Conservation (phyloP, 306 rosid species). For the Lathyrus oleraceus region DNA sequence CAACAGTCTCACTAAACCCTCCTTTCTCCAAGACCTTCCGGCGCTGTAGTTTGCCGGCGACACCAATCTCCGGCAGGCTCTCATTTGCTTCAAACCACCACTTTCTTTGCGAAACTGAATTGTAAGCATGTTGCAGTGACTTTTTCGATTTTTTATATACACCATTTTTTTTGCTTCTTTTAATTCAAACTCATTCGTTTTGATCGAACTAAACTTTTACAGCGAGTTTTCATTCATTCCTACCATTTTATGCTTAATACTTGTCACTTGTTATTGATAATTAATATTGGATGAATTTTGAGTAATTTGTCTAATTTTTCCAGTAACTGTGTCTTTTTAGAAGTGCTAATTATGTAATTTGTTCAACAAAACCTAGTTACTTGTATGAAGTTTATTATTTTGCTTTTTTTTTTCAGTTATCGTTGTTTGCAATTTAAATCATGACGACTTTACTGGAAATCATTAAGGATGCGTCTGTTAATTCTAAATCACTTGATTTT, state of each 20-base stretch:
- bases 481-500: constrained; percentile 38
- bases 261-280: neutral
- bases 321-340: neutral
- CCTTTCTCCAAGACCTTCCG: neutral
- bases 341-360: neutral
- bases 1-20: neutral
- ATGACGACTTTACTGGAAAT: constrained; percentile 81
- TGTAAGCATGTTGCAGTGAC: neutral
- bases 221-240: neutral
- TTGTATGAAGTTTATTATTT: constrained; percentile 4
- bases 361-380: neutral
- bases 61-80: neutral
- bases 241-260: neutral
- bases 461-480: constrained; percentile 51
- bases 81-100: neutral
- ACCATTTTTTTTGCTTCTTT: neutral
- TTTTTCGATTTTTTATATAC: neutral
- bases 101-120: neutral
- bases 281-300: neutral
- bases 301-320: neutral
- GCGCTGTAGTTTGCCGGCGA: neutral
- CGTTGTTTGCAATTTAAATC: constrained; percentile 17
- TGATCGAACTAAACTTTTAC: neutral
- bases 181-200: neutral
- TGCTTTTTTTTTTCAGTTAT: constrained; percentile 24